phyloP scores from a whole-genome alignment of 176 grass and related monocot species.

The Rhipidocladum racemiflorum region DNA sequence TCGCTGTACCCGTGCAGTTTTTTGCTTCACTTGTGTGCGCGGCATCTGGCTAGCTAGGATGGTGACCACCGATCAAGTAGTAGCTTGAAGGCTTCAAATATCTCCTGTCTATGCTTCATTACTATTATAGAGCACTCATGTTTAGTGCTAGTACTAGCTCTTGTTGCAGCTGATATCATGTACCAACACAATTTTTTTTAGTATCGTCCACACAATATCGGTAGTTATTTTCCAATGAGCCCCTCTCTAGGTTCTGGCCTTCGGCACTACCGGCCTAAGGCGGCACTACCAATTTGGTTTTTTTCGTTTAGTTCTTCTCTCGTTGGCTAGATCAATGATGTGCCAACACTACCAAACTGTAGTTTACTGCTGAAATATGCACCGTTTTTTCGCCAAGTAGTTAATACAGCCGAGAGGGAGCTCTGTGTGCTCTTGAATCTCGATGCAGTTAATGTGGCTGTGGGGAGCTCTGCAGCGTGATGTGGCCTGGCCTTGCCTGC shows the following conservation, averaged over 20 bases:
- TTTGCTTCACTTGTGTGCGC: constrained; percentile 30
- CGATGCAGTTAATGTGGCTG: neutral
- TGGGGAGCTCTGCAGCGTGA: no score
- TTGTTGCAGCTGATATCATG: neutral
- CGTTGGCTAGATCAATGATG: no score
- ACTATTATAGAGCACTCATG: neutral
- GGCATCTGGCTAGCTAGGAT: constrained; percentile 21
- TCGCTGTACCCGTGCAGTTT: neutral
- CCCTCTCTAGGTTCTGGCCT: no score
- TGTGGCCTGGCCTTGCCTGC: neutral
- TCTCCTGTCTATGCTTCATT: neutral
- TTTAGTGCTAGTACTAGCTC: neutral
- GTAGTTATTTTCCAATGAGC: no score
- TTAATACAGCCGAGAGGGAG: constrained; percentile 17
- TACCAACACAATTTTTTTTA: no score
- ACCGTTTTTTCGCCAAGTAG: neutral
- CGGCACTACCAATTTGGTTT: no score
- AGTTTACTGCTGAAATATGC: neutral
- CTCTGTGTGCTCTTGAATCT: constrained; percentile 7
- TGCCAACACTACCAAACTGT: neutral
- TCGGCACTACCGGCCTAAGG: no score
- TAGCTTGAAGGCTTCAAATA: constrained; percentile 32
- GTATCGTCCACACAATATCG: no score
- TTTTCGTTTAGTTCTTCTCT: no score
- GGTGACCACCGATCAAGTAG: constrained; percentile 8